phyloP scores from a whole-genome alignment of 139 green algal genomes.

The Coccomyxa sp. region DNA sequence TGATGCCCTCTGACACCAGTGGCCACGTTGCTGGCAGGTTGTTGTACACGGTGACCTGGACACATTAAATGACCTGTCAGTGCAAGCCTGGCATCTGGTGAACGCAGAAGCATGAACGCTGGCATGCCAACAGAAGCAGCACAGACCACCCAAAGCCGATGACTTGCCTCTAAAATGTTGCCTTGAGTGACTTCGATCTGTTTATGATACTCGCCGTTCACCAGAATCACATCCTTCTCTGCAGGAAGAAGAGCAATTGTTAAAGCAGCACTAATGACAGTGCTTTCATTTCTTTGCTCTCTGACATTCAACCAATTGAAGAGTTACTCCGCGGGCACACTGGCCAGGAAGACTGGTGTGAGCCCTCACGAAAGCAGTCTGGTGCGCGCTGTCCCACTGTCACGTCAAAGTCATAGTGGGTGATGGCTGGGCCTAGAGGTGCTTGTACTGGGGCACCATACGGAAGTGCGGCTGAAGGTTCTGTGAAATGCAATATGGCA shows the following conservation, averaged over 20 bases:
- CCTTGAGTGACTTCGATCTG: conserved; percentile 20
- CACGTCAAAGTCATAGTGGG: not conserved
- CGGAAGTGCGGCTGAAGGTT: too few species aligned
- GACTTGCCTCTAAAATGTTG: conserved; percentile 18
- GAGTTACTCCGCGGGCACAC: too few species aligned
- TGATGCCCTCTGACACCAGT: conserved; percentile 28
- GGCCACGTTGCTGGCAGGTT: conserved; percentile 31
- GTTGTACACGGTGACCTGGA: conserved; percentile 42
- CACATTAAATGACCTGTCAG: not conserved
- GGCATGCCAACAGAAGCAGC: not conserved
- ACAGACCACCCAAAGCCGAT: not conserved
- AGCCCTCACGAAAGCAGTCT: conserved; percentile 16
- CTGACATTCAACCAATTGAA: too few species aligned
- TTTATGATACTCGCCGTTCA: conserved; percentile 22
- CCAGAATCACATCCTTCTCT: conserved; percentile 12
- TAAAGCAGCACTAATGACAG: too few species aligned
- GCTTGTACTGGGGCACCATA: too few species aligned
- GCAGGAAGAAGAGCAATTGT: not conserved
- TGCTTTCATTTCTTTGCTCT: too few species aligned
- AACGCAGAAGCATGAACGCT: not conserved
- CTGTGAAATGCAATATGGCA: too few species aligned
- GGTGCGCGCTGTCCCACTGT: not conserved
- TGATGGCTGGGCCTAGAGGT: not conserved
- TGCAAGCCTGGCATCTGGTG: not conserved
- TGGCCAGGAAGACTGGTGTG: too few species aligned